phyloP scores from a whole-genome alignment of 164 flowering plant species.

The Amborella trichopoda region DNA sequence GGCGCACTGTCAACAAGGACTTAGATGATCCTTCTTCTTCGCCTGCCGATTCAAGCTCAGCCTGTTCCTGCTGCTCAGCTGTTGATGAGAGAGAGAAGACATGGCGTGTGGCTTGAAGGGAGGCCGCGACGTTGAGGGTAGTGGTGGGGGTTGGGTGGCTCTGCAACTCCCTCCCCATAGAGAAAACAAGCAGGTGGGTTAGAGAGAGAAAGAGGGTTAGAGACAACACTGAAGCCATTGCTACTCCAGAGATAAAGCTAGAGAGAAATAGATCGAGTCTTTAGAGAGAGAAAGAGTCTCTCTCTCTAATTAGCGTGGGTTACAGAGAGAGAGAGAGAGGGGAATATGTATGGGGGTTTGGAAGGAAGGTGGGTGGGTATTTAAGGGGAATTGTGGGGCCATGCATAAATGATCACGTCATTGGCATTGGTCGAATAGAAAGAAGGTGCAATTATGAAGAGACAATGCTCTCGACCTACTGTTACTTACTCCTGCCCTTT shows the following conservation, averaged over 20 bases:
- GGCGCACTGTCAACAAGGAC: constrained; percentile 21
- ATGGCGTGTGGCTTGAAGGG: constrained; percentile 21
- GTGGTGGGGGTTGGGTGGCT: constrained; percentile 13
- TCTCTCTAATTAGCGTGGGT: not conserved
- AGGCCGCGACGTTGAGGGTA: constrained; percentile 39
- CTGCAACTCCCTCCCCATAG: constrained; percentile 7
- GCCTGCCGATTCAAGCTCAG: constrained; percentile 1
- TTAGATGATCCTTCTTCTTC: too few species aligned
- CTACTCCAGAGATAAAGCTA: not conserved
- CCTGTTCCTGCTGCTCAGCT: constrained; percentile 4
- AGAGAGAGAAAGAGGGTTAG: constrained; percentile 1
- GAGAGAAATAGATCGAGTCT: not conserved
- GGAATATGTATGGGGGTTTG: not conserved
- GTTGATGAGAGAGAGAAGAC: constrained; percentile 17
- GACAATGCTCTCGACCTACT: too few species aligned
- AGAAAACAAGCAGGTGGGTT: not conserved
- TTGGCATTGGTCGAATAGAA: not conserved
- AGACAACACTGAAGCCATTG: not conserved
- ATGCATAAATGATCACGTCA: not conserved
- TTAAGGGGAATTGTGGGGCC: not conserved
- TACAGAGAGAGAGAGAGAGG: constrained; percentile 1
- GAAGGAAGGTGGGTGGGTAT: not conserved
- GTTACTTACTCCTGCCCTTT: too few species aligned
- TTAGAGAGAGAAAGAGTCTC: not conserved
- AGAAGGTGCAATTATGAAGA: not conserved